Evolutionary conservation across 2,329 filamentous ascomycete genomes (phyloP), one percentile per base, ranked within the genome.

Genomic region (Apiospora arundinis): DNA sequence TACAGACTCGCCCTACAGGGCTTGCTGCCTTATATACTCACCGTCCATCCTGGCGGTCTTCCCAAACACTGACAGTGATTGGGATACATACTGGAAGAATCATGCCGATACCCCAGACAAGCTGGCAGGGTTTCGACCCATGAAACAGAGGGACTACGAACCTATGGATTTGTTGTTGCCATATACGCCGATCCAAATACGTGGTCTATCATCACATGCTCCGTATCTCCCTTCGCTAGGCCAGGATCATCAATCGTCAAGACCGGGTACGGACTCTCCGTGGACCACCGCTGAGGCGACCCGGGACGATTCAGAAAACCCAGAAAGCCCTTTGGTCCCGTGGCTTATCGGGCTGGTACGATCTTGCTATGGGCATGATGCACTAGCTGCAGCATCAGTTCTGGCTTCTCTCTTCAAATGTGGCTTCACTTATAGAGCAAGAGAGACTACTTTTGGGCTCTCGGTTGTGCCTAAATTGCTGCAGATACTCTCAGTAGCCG

Each of bases 1-100:
- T 68, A 89, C 91, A 73, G 90, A 93, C 76, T 98, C 95, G 0
- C 92, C 91, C 75, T 93, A 92, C 80, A 90, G 94, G 70, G 91
- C 93, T 12, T 92, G 92, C 74, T 89, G 93, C 76, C 87, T 93
- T 67, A 82, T 92, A 60, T 91, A 89, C 72, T 92, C 92, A 0
- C 92, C 92, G 1, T 87, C 90, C 0, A 89, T 95, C 52, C 82
- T 93, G 70, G 89, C 91, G 25, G 88, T 93, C 14, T 93, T 94
- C 73, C 92, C 92, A 2, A 85, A 86, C 60, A 81, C 88, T 49
- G 87, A 88, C 60, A 88, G 89, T 69, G 82, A 86, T 0, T 82
- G 84, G 8, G 82, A 80, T 2, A 85, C 85, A 69, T 84, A 87
- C 71, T 82, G 85, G 44, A 85, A 82, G 69, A 83, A 84, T 2